Percentiles rank a stretch among this genome's conserved stretches.
Evolutionary conservation across 164 flowering plant species (phyloP).

Genomic region (Nymphaea thermarum): DNA sequence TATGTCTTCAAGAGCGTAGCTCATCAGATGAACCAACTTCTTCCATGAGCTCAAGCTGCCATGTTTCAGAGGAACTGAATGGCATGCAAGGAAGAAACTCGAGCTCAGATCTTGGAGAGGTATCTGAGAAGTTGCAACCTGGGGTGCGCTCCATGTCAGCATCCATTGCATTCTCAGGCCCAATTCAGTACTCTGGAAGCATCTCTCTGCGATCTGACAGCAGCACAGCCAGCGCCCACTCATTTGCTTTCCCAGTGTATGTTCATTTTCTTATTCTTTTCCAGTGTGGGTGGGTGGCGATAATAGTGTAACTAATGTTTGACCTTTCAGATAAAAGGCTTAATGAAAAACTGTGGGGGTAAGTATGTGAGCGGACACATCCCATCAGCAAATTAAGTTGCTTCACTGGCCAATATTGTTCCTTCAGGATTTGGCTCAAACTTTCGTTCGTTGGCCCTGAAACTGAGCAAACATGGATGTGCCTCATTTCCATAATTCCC

Average conservation of each 20-base stretch:
- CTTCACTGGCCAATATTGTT: neutral
- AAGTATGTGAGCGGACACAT: neutral
- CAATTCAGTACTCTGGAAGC: slow-evolving; percentile 48
- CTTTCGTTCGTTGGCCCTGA: too few relatives aligned
- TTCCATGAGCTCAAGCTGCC: neutral
- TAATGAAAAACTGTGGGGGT: neutral
- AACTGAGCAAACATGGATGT: too few relatives aligned
- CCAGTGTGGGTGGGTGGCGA: neutral
- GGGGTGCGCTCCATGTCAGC: slow-evolving; percentile 28
- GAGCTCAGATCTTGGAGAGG: neutral
- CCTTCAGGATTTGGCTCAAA: too few relatives aligned
- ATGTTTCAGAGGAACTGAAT: neutral
- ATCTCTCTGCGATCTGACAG: slow-evolving; percentile 32
- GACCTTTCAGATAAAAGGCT: neutral
- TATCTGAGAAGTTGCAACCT: slow-evolving; percentile 7
- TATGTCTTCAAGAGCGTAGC: neutral
- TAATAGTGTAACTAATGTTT: neutral
- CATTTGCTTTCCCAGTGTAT: slow-evolving; percentile 57
- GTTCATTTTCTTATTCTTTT: slow-evolving; percentile 4
- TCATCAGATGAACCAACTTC: neutral
- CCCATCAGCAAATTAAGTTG: neutral
- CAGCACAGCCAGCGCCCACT: slow-evolving; percentile 51
- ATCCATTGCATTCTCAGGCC: slow-evolving; percentile 40
- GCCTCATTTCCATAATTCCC: neutral
- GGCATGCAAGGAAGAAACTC: neutral